Conservation (phyloP, 2,329 filamentous ascomycete genomes). For the Rachicladosporium sp. region DNA sequence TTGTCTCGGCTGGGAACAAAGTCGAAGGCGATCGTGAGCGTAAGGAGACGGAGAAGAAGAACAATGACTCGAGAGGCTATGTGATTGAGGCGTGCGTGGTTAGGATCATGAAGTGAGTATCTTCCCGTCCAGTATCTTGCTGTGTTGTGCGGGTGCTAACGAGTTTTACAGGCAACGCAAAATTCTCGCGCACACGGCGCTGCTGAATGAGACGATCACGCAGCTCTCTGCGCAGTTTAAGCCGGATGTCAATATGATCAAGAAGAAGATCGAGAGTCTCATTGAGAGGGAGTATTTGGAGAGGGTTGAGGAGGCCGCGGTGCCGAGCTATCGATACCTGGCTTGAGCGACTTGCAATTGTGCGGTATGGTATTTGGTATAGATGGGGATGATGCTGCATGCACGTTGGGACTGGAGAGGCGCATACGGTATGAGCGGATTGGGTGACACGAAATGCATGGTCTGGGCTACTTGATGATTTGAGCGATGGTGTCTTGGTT, state of each 20-base stretch:
- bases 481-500: too few species aligned
- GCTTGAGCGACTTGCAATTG: slow-evolving; percentile 36
- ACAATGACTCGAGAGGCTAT: slow-evolving; percentile 57
- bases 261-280: slow-evolving; percentile 66
- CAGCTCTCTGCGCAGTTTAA: slow-evolving; percentile 59
- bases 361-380: too few species aligned
- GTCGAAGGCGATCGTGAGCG: slow-evolving; percentile 61
- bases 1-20: slow-evolving; percentile 71
- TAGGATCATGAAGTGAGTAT: slow-evolving; percentile 73
- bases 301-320: slow-evolving; percentile 51
- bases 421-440: too few species aligned
- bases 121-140: slow-evolving; percentile 1
- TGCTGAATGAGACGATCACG: slow-evolving; percentile 60
- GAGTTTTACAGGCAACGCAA: slow-evolving; percentile 52
- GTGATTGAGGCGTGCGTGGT: slow-evolving; percentile 67
- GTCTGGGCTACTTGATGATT: too few species aligned
- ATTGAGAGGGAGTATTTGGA: slow-evolving; percentile 69
- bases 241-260: slow-evolving; percentile 65
- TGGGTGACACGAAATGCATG: too few species aligned
- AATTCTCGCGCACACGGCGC: slow-evolving; percentile 53
- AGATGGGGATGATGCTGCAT: too few species aligned
- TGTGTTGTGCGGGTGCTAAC: slow-evolving; percentile 19
- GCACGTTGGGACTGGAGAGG: too few species aligned
- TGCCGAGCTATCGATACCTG: slow-evolving; percentile 58
- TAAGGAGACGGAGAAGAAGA: slow-evolving; percentile 63